Evolutionary conservation across 805 yeast genomes (phyloP).

Genomic region (Ogataea degrootiae): DNA sequence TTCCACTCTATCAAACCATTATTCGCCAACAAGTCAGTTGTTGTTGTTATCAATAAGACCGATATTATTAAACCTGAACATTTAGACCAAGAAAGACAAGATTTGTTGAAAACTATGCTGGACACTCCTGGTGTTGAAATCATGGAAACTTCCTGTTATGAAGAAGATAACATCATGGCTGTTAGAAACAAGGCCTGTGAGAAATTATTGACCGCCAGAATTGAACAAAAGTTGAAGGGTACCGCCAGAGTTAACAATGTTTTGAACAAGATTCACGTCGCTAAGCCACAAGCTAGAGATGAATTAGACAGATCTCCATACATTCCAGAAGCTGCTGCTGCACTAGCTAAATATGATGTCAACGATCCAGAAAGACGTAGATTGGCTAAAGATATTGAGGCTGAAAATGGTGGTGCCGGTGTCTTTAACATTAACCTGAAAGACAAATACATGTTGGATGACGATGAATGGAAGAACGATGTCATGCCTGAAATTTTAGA

Average conservation of each 20-base stretch:
- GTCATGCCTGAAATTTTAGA: constrained; percentile 94
- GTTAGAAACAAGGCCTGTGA: constrained; percentile 98
- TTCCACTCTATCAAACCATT: constrained; percentile 96
- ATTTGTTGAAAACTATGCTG: constrained; percentile 58
- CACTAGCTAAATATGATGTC: constrained; percentile 61
- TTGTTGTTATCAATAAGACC: constrained; percentile 92
- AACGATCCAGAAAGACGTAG: constrained; percentile 77
- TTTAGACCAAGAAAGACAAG: constrained; percentile 70
- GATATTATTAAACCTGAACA: constrained; percentile 87
- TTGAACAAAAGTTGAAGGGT: constrained; percentile 94
- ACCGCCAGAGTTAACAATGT: constrained; percentile 84
- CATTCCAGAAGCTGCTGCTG: constrained; percentile 74
- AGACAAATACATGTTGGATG: constrained; percentile 86
- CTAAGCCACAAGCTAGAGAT: constrained; percentile 86
- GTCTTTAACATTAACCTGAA: constrained; percentile 91
- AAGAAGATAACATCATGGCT: constrained; percentile 91
- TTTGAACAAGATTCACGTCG: constrained; percentile 91
- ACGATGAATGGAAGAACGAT: constrained; percentile 97
- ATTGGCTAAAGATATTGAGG: constrained; percentile 85
- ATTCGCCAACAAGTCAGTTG: constrained; percentile 93
- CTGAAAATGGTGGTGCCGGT: constrained; percentile 98
- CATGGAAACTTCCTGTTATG: constrained; percentile 88
- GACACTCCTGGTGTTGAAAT: constrained; percentile 81
- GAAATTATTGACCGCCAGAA: constrained; percentile 88
- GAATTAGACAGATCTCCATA: constrained; percentile 72